A percentile compares a stretch with the other conserved stretches of the same genome.
Evolutionary conservation across 495 filamentous ascomycete species (phyloP).

Genomic region (Pyrenula aspistea): DNA sequence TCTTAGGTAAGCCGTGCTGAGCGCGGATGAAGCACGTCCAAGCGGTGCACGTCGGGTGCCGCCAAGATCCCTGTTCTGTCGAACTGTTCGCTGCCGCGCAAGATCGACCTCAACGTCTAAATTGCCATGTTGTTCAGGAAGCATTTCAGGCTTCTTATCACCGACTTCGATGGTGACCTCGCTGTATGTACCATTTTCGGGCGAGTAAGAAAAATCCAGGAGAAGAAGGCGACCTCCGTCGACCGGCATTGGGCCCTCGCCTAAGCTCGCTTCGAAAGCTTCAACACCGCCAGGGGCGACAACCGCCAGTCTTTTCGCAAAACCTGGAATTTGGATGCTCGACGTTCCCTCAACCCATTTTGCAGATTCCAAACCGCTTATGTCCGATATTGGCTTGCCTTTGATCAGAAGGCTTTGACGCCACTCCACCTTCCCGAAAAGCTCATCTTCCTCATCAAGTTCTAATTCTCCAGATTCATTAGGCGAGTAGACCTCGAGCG

Average conservation of each 20-base stretch:
- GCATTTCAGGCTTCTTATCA: slow-evolving; percentile 49
- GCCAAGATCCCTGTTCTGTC: neutral
- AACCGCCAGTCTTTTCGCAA: slow-evolving; percentile 43
- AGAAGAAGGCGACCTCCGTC: slow-evolving; percentile 71
- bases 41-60: neutral
- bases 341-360: slow-evolving; percentile 42
- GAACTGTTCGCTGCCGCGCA: slow-evolving; percentile 45
- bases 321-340: neutral
- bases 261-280: slow-evolving; percentile 36
- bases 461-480: neutral
- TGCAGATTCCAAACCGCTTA: slow-evolving; percentile 31
- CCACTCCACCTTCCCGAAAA: neutral
- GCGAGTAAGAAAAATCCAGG: slow-evolving; percentile 59
- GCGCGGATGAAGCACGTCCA: neutral
- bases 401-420: slow-evolving; percentile 31
- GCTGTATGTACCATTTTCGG: slow-evolving; percentile 37
- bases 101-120: slow-evolving; percentile 75
- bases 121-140: slow-evolving; percentile 66
- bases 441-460: neutral
- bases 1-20: neutral
- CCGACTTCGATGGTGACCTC: slow-evolving; percentile 67
- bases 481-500: neutral
- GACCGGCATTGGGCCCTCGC: slow-evolving; percentile 67
- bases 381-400: slow-evolving; percentile 41
- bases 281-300: slow-evolving; percentile 66